These are phyloP conservation scores for Ganoderma multipileum DNA, from an alignment of 1,284 basidiomycete species.

Conservation along the genomic window DNA sequence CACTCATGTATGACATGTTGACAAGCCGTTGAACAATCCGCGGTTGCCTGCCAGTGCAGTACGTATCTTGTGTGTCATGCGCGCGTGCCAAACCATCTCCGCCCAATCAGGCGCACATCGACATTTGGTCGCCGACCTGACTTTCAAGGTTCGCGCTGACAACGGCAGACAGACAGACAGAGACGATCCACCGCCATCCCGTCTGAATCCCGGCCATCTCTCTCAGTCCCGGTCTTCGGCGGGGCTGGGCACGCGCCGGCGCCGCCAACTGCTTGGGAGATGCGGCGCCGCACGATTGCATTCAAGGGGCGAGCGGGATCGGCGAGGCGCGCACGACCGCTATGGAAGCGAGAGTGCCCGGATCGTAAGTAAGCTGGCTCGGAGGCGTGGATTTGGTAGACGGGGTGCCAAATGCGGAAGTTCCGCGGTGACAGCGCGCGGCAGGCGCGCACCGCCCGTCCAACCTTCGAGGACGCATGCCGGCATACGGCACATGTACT, in stretches of 20 bases:
- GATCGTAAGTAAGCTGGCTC: neutral
- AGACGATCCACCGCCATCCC: neutral
- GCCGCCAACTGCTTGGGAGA: neutral
- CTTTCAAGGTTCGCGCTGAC: neutral
- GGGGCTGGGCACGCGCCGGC: neutral
- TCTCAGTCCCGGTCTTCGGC: neutral
- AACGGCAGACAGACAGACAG: too few species aligned
- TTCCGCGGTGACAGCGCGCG: neutral
- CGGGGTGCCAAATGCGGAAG: neutral
- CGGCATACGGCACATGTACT: neutral
- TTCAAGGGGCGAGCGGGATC: neutral
- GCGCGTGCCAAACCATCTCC: neutral
- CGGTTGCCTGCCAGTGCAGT: neutral
- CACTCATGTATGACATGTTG: neutral
- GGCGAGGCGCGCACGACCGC: neutral
- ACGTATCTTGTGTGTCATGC: neutral
- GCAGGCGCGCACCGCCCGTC: neutral
- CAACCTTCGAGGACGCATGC: neutral
- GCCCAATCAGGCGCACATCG: neutral
- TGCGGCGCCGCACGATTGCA: slow-evolving; percentile 1
- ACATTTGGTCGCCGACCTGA: neutral
- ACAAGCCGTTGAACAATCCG: neutral
- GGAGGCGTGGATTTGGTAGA: neutral
- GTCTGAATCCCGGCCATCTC: neutral
- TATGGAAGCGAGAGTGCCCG: neutral